phyloP scores from a whole-genome alignment of 352 stramenopile genomes.

The Globisporangium recalcitrans region DNA sequence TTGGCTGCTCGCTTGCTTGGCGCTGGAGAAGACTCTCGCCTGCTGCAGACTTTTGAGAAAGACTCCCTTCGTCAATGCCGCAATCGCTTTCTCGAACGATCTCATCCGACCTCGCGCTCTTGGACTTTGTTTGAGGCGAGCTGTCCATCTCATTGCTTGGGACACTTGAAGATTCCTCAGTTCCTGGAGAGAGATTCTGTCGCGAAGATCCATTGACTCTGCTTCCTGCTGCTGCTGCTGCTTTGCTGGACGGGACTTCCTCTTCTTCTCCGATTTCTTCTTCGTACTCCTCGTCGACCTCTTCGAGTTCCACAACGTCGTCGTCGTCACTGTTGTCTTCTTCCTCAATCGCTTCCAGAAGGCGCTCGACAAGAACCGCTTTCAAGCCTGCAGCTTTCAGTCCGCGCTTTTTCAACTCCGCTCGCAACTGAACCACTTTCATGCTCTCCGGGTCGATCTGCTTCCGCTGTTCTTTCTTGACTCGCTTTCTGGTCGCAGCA shows the following conservation, averaged over 20 bases:
- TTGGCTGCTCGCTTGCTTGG: background rate
- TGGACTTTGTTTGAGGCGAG: background rate
- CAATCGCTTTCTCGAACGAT: conserved; percentile 58
- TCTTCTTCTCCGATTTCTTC: conserved; percentile 24
- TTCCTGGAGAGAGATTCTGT: background rate
- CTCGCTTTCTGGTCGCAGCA: conserved; percentile 14
- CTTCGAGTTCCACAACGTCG: conserved; percentile 23
- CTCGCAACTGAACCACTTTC: conserved; percentile 53
- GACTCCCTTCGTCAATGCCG: conserved; percentile 20
- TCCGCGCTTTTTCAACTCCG: conserved; percentile 54
- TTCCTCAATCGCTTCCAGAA: conserved; percentile 41
- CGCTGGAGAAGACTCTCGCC: background rate
- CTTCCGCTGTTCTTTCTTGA: conserved; percentile 20
- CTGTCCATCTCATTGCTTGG: background rate
- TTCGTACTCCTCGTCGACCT: conserved; percentile 21
- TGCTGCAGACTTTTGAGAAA: conserved; percentile 14
- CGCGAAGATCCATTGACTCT: background rate
- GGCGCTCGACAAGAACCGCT: conserved; percentile 35
- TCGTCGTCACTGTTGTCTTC: conserved; percentile 31
- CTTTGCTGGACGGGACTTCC: conserved; percentile 9
- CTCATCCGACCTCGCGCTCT: conserved; percentile 18
- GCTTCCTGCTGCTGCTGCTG: background rate
- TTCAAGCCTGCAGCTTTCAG: conserved; percentile 52
- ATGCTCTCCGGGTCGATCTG: conserved; percentile 24
- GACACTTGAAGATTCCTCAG: background rate